A percentile compares a stretch with the other conserved stretches of the same genome.
phyloP scores from a whole-genome alignment of 2,329 filamentous ascomycete genomes.

The Elsinoe ampelina region DNA sequence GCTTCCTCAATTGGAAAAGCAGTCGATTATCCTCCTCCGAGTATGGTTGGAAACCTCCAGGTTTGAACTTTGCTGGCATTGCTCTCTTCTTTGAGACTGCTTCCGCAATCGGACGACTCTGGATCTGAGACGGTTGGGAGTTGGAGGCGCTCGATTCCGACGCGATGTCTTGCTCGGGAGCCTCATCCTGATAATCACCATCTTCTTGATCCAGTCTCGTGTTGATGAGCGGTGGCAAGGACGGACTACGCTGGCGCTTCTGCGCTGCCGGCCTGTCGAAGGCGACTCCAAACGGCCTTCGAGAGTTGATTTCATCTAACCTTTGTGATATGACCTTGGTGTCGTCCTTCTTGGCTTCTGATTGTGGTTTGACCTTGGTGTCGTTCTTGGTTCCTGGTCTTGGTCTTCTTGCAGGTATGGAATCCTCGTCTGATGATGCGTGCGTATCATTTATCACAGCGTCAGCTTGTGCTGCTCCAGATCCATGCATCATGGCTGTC shows the following conservation, averaged over 20 bases:
- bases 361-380: not conserved
- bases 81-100: not conserved
- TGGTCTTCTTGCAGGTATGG: not conserved
- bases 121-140: not conserved
- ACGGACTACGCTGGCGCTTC: no score
- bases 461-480: no score
- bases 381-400: not conserved
- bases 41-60: conserved; percentile 15
- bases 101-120: no score
- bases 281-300: no score
- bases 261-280: no score
- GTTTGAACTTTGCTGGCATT: not conserved
- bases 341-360: not conserved
- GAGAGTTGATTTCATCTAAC: not conserved
- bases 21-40: conserved; percentile 23
- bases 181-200: not conserved
- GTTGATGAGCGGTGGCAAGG: no score
- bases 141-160: not conserved
- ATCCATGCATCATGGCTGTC: no score
- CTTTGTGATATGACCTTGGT: not conserved
- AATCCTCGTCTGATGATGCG: not conserved
- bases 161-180: not conserved
- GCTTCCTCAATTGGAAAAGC: conserved; percentile 32
- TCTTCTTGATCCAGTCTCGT: no score
- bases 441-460: not conserved